Percentiles rank a stretch among this genome's conserved stretches.
phyloP scores from a whole-genome alignment of 495 filamentous ascomycete genomes.

The Coniosporium apollinis region DNA sequence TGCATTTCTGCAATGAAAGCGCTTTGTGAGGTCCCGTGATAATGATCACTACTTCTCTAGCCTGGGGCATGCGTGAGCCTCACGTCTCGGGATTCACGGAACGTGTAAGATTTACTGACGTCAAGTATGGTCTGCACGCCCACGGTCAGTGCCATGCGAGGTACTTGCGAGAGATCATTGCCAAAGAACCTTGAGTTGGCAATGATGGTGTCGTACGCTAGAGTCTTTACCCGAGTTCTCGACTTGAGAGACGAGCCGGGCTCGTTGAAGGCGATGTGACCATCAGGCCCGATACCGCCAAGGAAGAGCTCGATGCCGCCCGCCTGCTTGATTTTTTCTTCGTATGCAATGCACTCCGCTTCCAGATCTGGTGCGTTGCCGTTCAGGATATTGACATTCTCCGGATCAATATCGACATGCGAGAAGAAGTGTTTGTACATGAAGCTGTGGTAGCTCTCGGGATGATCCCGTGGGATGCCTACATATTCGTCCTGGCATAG shows the following conservation, averaged over 20 bases:
- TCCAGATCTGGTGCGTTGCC: constrained; percentile 62
- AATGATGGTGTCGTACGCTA: constrained; percentile 74
- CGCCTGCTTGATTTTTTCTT: constrained; percentile 54
- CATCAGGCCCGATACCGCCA: constrained; percentile 70
- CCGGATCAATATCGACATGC: constrained; percentile 64
- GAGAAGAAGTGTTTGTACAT: constrained; percentile 89
- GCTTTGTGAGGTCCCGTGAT: constrained; percentile 70
- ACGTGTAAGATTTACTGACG: constrained; percentile 13
- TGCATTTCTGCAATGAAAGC: constrained; percentile 60
- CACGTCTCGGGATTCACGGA: background rate
- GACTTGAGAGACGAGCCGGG: constrained; percentile 66
- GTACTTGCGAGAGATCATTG: constrained; percentile 54
- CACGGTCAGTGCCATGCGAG: constrained; percentile 70
- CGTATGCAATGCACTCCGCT: constrained; percentile 62
- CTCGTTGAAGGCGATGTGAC: constrained; percentile 84
- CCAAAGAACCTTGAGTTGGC: constrained; percentile 75
- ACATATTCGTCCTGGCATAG: constrained; percentile 63
- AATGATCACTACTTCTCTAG: constrained; percentile 61
- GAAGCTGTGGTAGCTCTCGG: constrained; percentile 73
- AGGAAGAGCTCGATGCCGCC: constrained; percentile 79
- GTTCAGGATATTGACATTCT: constrained; percentile 74
- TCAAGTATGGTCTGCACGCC: constrained; percentile 80
- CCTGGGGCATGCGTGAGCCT: background rate
- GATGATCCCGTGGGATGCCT: constrained; percentile 63
- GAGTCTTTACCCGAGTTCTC: constrained; percentile 67